Conservation (phyloP, 371 early-diverging fungal genomes). For the Mucor ambiguus region DNA sequence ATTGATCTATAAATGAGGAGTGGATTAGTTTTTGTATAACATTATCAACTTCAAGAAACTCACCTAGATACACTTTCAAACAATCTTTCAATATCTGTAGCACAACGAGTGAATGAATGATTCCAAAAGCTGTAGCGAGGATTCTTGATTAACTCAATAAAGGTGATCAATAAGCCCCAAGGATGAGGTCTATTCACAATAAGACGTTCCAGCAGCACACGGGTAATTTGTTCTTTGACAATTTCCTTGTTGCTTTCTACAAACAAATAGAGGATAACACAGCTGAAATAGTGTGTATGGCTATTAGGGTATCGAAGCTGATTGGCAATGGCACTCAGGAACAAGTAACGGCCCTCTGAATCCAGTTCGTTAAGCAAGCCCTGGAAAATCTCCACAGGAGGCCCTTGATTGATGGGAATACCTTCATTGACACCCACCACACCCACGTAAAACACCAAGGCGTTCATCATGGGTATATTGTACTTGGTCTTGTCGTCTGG, state of each 20-base stretch:
- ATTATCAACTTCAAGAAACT: not conserved
- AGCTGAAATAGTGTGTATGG: constrained; percentile 94
- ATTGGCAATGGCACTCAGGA: constrained; percentile 93
- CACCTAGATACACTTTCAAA: constrained; percentile 75
- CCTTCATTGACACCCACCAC: constrained; percentile 74
- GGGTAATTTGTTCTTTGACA: constrained; percentile 93
- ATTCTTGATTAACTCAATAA: constrained; percentile 96
- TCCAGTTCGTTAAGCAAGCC: constrained; percentile 78
- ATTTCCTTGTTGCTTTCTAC: constrained; percentile 81
- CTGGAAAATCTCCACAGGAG: constrained; percentile 86
- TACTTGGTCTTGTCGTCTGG: constrained; percentile 55
- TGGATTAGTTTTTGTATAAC: not conserved
- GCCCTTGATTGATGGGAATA: constrained; percentile 68
- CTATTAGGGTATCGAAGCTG: constrained; percentile 97
- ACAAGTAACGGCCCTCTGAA: constrained; percentile 87
- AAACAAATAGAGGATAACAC: constrained; percentile 85
- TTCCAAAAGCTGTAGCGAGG: constrained; percentile 90
- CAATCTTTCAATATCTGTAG: constrained; percentile 73
- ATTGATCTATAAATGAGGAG: constrained; percentile 35
- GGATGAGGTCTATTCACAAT: constrained; percentile 98
- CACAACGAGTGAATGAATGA: constrained; percentile 75
- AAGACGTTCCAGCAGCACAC: constrained; percentile 93
- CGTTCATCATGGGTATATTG: constrained; percentile 82
- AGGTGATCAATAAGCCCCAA: constrained; percentile 95
- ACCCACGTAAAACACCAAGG: constrained; percentile 89